phyloP scores from a whole-genome alignment of 768 basidiomycete species.

The Coprinopsis marcescibilis region DNA sequence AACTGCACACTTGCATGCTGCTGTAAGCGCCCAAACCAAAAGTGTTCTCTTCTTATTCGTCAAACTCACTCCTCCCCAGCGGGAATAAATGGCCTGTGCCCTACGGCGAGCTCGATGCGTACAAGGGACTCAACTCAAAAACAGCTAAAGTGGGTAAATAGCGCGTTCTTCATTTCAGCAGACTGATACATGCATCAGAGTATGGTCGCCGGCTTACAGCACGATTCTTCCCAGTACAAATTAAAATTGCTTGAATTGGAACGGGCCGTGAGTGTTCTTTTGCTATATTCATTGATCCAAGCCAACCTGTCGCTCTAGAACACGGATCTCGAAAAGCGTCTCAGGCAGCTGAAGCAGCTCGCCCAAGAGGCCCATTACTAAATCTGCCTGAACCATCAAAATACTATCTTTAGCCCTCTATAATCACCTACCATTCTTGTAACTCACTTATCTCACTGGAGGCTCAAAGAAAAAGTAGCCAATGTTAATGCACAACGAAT shows the following conservation, averaged over 20 bases:
- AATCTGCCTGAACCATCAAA: too few relatives aligned
- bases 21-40: conserved; percentile 21
- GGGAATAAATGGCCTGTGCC: conserved; percentile 55
- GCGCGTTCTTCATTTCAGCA: neutral
- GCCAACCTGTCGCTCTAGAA: too few relatives aligned
- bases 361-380: too few relatives aligned
- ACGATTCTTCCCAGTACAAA: conserved; percentile 54
- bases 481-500: too few relatives aligned
- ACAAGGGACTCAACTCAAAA: conserved; percentile 68
- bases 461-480: too few relatives aligned
- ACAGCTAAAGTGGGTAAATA: conserved; percentile 55
- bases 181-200: conserved; percentile 36
- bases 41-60: conserved; percentile 1
- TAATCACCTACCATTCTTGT: too few relatives aligned
- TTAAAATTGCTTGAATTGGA: conserved; percentile 65
- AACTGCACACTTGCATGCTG: conserved; percentile 54
- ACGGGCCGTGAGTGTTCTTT: conserved; percentile 48
- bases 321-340: too few relatives aligned
- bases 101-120: conserved; percentile 50
- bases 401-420: too few relatives aligned
- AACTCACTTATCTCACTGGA: too few relatives aligned
- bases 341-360: too few relatives aligned
- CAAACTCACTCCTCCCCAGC: conserved; percentile 21
- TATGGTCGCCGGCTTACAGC: conserved; percentile 67
- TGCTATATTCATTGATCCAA: too few relatives aligned